Percentiles rank a stretch among this genome's conserved stretches.
These are phyloP conservation scores for Metarhizium guizhouense DNA, from an alignment of 2,329 filamentous ascomycete species.

Conservation along the genomic window DNA sequence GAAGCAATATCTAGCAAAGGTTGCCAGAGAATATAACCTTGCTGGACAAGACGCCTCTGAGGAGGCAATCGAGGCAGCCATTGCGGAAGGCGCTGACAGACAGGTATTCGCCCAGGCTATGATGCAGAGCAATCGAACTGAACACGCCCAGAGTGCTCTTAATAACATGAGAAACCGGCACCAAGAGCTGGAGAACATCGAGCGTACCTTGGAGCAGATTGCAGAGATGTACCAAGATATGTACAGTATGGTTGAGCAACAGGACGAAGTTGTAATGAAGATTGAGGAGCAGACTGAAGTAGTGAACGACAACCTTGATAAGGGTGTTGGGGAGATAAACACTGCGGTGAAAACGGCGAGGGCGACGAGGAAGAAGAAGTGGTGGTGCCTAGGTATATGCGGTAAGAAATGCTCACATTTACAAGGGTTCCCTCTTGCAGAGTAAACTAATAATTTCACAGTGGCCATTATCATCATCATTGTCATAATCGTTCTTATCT, in stretches of 20 bases:
- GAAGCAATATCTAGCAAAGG: conserved; percentile 71
- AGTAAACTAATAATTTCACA: conserved; percentile 13
- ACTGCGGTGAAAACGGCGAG: conserved; percentile 76
- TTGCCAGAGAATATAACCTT: conserved; percentile 84
- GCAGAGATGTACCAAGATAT: conserved; percentile 87
- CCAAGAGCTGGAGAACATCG: conserved; percentile 83
- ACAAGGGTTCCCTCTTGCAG: neutral
- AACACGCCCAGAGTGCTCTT: conserved; percentile 61
- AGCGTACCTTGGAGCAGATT: conserved; percentile 58
- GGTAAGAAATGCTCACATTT: conserved; percentile 29
- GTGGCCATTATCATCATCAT: conserved; percentile 45
- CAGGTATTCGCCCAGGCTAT: conserved; percentile 87
- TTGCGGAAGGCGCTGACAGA: conserved; percentile 55
- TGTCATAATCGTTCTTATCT: conserved; percentile 41
- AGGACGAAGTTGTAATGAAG: conserved; percentile 68
- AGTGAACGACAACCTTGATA: conserved; percentile 72
- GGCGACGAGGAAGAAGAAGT: conserved; percentile 85
- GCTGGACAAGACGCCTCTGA: conserved; percentile 75
- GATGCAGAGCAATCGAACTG: conserved; percentile 70
- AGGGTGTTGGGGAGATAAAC: conserved; percentile 76
- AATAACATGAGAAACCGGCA: conserved; percentile 66
- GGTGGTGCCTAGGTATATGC: conserved; percentile 78
- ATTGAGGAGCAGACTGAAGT: conserved; percentile 86
- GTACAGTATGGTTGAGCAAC: conserved; percentile 75
- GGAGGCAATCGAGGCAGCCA: conserved; percentile 63